Evolutionary conservation across 169 alveolate species (phyloP).

Genomic region (Plasmodium cynomolgi): DNA sequence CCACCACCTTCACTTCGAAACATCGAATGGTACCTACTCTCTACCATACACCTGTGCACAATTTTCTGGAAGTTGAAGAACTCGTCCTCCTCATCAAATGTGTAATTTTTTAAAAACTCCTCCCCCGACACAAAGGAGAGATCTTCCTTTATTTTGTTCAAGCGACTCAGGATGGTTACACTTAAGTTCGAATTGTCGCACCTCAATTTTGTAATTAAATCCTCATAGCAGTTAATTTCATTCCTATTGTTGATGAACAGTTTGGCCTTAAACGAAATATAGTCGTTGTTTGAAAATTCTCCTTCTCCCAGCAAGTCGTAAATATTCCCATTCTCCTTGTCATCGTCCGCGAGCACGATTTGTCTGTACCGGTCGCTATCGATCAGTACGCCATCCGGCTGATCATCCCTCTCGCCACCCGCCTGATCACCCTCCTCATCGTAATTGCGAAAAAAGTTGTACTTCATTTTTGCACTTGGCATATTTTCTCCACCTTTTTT

Average conservation of each 20-base stretch:
- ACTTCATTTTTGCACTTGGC: background rate
- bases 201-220: background rate
- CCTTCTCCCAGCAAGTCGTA: background rate
- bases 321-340: background rate
- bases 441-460: slow-evolving; percentile 19
- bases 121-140: background rate
- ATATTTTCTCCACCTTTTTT: background rate
- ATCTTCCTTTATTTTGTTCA: slow-evolving; percentile 13
- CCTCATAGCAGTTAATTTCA: slow-evolving; percentile 32
- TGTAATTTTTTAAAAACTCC: slow-evolving; percentile 39
- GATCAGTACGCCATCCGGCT: background rate
- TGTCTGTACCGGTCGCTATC: slow-evolving; percentile 27
- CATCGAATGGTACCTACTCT: slow-evolving; percentile 2
- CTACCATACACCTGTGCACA: slow-evolving; percentile 30
- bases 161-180: slow-evolving; percentile 1
- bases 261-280: slow-evolving; percentile 53
- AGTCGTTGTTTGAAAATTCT: slow-evolving; percentile 16
- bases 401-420: background rate
- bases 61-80: slow-evolving; percentile 15
- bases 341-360: background rate
- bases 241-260: slow-evolving; percentile 51
- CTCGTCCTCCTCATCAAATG: slow-evolving; percentile 29
- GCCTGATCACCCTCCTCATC: background rate
- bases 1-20: background rate
- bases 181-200: slow-evolving; percentile 22